Percentiles rank a stretch among this genome's conserved stretches.
phyloP scores from a whole-genome alignment of 148 eudicot genomes.

The Silene latifolia region DNA sequence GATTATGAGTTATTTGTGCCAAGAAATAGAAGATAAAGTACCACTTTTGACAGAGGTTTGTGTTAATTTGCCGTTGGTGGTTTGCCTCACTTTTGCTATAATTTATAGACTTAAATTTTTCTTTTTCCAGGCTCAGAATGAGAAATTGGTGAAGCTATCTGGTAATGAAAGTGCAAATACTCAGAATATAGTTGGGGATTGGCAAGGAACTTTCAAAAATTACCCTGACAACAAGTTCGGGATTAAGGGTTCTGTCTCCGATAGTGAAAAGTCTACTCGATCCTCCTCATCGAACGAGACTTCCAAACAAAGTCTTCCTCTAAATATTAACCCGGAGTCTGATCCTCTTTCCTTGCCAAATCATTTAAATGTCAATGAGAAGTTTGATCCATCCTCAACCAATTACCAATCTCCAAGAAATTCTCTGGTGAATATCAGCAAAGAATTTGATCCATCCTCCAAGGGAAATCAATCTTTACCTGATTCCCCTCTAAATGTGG shows the following conservation, averaged over 20 bases:
- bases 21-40: slow-evolving; percentile 65
- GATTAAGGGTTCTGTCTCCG: slow-evolving; percentile 21
- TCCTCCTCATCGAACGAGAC: slow-evolving; percentile 21
- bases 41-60: slow-evolving; percentile 42
- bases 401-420: slow-evolving; percentile 33
- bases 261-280: slow-evolving; percentile 30
- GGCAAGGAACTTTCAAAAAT: slow-evolving; percentile 18
- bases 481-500: slow-evolving; percentile 20
- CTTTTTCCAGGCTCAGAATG: slow-evolving; percentile 23
- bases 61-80: neutral
- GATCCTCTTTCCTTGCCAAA: slow-evolving; percentile 32
- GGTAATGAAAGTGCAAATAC: slow-evolving; percentile 34
- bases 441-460: slow-evolving; percentile 28
- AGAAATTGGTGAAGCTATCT: slow-evolving; percentile 18
- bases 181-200: slow-evolving; percentile 20
- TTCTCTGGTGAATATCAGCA: slow-evolving; percentile 20
- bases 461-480: slow-evolving; percentile 31
- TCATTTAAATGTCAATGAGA: slow-evolving; percentile 32
- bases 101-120: neutral
- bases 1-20: slow-evolving; percentile 35
- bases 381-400: slow-evolving; percentile 25
- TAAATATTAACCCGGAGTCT: slow-evolving; percentile 21
- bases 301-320: slow-evolving; percentile 32
- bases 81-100: neutral
- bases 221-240: slow-evolving; percentile 24